Base-by-base conservation (phyloP, 768 basidiomycete species). In the Termitomyces eurrhizus region DNA sequence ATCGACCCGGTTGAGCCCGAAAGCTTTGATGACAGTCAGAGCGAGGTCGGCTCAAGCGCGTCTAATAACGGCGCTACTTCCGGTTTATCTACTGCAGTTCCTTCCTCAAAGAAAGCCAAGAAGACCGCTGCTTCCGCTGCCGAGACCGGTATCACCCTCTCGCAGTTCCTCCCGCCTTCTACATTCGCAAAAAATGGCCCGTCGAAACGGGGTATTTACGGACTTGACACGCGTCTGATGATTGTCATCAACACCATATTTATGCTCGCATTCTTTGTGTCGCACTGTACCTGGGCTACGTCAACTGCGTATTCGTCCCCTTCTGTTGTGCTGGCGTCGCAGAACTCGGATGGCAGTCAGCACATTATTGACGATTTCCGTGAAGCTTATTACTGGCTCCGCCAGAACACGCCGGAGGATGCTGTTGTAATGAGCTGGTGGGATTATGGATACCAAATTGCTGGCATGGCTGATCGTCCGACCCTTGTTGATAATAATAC, bases 371-470 rank as follows among this genome's bases (percentile, higher is more conserved):
- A 99, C 69, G 97, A 99, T 73, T 99, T 98, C 87, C 84, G 97
- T 60, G 97, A 98, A 78, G 97, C 97, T 13, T 98, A 99, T 73
- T 98, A 98, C 70, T 99, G 97, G 97, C 74, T 99, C 52, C 82
- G 97, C 56, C 90, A 95, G 76, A 99, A 98, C 76, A 99, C 97
- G 2, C 82, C 89, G 6, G 80, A 94, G 73, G 88, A 92, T 62
- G 87, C 94, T 6, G 95, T 98, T 36, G 88, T 98, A 29, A 95
- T 96, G 94, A 93, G 90, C 62, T 99, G 97, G 97, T 98, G 97
- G 97, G 97, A 98, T 77, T 99, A 98, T 66, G 97, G 96, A 33
- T 98, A 99, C 72, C 96, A 98, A 74, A 98, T 98, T 69, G 97
- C 97, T 44, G 97, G 97, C 44, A 97, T 98, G 92, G 95, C 97